Conservation (phyloP, 148 eudicot species). For the Agrostemma githago region DNA sequence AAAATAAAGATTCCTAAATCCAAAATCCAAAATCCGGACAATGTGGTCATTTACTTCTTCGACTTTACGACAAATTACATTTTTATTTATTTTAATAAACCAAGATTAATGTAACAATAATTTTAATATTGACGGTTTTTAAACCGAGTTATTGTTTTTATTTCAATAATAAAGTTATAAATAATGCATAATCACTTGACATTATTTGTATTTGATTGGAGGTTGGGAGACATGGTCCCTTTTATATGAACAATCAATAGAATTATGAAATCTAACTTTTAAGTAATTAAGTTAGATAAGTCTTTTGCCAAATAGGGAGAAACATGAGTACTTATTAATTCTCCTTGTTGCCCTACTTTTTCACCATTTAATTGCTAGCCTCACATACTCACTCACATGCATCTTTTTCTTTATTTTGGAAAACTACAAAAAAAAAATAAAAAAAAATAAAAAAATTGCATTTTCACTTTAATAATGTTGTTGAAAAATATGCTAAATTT, state of each 20-base stretch:
- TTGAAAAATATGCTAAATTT: not conserved
- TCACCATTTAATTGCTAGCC: slow-evolving; percentile 6
- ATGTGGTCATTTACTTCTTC: too few relatives aligned
- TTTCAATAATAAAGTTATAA: too few relatives aligned
- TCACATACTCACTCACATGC: slow-evolving; percentile 13
- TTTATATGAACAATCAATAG: not conserved
- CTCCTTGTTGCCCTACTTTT: not conserved
- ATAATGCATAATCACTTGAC: not conserved
- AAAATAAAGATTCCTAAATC: too few relatives aligned
- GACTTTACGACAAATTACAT: too few relatives aligned
- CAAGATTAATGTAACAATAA: too few relatives aligned
- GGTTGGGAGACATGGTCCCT: slow-evolving; percentile 19
- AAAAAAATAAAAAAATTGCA: not conserved
- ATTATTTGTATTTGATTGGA: slow-evolving; percentile 9
- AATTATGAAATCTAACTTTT: slow-evolving; percentile 1
- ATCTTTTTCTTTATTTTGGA: not conserved
- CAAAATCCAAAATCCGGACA: too few relatives aligned
- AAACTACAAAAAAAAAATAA: not conserved
- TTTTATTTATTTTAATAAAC: too few relatives aligned
- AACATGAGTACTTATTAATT: slow-evolving; percentile 4
- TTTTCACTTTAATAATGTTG: not conserved
- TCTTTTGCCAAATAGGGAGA: slow-evolving; percentile 9
- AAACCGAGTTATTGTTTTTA: too few relatives aligned
- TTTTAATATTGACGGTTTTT: not conserved
- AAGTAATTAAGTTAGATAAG: not conserved